Percentiles rank a stretch among this genome's conserved stretches.
Conservation (phyloP, 805 yeast genomes). For the Clavispora vitiphila region DNA sequence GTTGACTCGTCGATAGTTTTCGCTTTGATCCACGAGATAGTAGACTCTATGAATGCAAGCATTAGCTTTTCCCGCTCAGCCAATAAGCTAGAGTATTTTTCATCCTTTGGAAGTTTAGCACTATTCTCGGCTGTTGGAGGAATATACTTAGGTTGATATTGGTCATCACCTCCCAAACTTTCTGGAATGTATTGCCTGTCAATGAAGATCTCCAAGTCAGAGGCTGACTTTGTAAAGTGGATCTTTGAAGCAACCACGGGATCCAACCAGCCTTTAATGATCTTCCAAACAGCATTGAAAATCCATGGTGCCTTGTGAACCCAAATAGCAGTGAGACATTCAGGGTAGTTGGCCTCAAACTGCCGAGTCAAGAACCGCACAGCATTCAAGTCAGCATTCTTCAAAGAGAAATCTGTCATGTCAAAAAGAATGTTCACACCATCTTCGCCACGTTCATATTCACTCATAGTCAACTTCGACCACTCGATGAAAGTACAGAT, state of each 20-base stretch:
- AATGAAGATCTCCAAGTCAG: slow-evolving; percentile 65
- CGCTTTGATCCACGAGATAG: slow-evolving; percentile 78
- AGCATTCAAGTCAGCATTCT: slow-evolving; percentile 90
- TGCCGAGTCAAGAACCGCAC: slow-evolving; percentile 85
- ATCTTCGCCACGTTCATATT: slow-evolving; percentile 11
- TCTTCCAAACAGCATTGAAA: slow-evolving; percentile 90
- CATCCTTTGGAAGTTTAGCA: slow-evolving; percentile 27
- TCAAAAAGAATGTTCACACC: slow-evolving; percentile 70
- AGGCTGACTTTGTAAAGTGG: slow-evolving; percentile 64
- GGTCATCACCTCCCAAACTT: slow-evolving; percentile 71
- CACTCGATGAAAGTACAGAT: slow-evolving; percentile 16
- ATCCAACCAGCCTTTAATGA: slow-evolving; percentile 90
- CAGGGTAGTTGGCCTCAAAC: slow-evolving; percentile 96
- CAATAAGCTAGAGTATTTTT: slow-evolving; percentile 37
- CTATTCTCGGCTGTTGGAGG: slow-evolving; percentile 58
- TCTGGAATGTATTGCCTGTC: slow-evolving; percentile 57
- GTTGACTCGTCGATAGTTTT: slow-evolving; percentile 46
- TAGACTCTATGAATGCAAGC: slow-evolving; percentile 53
- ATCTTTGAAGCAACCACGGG: slow-evolving; percentile 94
- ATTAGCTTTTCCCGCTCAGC: slow-evolving; percentile 53
- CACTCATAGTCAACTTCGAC: slow-evolving; percentile 40
- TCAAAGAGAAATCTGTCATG: slow-evolving; percentile 76
- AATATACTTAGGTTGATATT: slow-evolving; percentile 54
- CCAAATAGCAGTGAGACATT: slow-evolving; percentile 75
- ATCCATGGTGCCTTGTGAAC: slow-evolving; percentile 97